Evolutionary conservation across 768 basidiomycete genomes (phyloP), one percentile per base, ranked within the genome.

Genomic region (Phanerochaete carnosa): DNA sequence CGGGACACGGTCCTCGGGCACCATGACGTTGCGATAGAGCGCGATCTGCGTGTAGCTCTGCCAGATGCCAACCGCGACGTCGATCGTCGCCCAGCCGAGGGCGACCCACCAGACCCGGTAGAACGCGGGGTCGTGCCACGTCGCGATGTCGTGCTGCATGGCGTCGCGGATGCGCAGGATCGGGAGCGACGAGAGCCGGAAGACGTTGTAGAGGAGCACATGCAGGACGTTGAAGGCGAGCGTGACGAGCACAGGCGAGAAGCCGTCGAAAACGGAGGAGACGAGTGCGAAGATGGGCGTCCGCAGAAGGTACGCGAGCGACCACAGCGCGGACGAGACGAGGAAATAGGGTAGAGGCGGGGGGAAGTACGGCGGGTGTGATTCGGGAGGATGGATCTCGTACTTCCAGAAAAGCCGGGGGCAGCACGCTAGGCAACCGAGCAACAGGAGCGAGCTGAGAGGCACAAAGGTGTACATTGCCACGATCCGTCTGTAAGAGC

Each of bases 71-170:
- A 85, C 83, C 23, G 81, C 63, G 4, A 86, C 86, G 64, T 91
- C 92, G 3, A 85, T 87, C 7, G 81, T 73, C 13, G 89, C 87
- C 87, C 87, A 91, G 0, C 89, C 88, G 1, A 93, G 76, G 1
- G 88, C 87, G 37, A 90, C 74, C 86, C 87, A 90, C 90, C 91
- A 92, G 3, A 89, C 83, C 30, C 83, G 79, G 23, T 73, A 70
- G 75, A 94, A 94, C 3, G 83, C 81, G 1, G 75, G 67, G 62
- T 86, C 78, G 58, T 72, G 75, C 77, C 83, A 87, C 8, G 82
- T 84, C 45, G 86, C 80, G 32, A 71, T 74, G 52, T 77, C 69
- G 61, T 68, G 68, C 29, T 68, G 66, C 66, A 77, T 74, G 62
- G 78, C 73, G 53, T 78, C 77, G 33, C 80, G 79, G 51, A 86